phyloP scores from a whole-genome alignment of 768 basidiomycete genomes.

The Leccinum broughii region DNA sequence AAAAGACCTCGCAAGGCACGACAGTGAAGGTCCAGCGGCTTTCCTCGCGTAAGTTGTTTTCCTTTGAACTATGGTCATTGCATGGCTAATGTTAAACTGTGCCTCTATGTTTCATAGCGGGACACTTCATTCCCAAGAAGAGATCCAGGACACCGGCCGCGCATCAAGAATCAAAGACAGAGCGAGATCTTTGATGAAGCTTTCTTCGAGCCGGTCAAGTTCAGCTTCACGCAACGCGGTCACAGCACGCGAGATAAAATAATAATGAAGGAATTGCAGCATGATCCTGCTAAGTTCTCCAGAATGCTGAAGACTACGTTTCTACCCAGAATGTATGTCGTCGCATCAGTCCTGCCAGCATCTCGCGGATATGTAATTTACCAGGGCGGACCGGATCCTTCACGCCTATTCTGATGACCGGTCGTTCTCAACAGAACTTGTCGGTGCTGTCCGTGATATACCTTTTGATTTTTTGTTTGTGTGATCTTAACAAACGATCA shows the following conservation, averaged over 20 bases:
- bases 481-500: constrained; percentile 14
- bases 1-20: constrained; percentile 31
- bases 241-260: not conserved
- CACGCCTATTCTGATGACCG: constrained; percentile 50
- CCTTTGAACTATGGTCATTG: too few species aligned
- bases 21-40: not conserved
- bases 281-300: constrained; percentile 12
- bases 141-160: constrained; percentile 17
- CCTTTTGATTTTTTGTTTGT: not conserved
- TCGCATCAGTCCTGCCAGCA: not conserved
- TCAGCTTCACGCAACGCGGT: not conserved
- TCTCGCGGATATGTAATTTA: not conserved
- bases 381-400: constrained; percentile 39
- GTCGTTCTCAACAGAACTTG: constrained; percentile 54
- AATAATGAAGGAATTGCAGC: constrained; percentile 11
- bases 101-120: too few species aligned
- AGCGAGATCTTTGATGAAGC: not conserved
- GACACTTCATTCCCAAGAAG: not conserved
- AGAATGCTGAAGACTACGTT: constrained; percentile 2
- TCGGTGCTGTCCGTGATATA: constrained; percentile 45
- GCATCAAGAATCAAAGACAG: constrained; percentile 26
- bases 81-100: too few species aligned
- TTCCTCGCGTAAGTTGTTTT: not conserved
- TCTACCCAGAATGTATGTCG: not conserved
- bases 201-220: constrained; percentile 2